A percentile compares a stretch with the other conserved stretches of the same genome.
Evolutionary conservation across 352 stramenopile genomes (phyloP).

Genomic region (Peronosclerospora sorghi): DNA sequence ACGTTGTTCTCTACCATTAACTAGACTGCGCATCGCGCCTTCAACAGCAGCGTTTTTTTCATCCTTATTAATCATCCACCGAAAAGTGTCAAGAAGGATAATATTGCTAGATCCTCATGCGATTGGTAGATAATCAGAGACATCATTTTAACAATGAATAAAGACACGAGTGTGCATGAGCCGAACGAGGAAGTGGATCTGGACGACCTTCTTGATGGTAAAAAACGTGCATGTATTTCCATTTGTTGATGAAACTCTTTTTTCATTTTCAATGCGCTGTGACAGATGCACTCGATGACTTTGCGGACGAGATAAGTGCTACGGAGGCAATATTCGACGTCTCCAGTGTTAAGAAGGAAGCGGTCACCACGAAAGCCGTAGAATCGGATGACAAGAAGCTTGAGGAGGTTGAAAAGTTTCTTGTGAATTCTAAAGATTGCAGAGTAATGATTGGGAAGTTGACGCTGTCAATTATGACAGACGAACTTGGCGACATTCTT

Average conservation of each 20-base stretch:
- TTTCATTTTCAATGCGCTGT: not conserved
- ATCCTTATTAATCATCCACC: no score
- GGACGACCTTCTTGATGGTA: conserved; percentile 73
- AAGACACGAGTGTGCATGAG: conserved; percentile 13
- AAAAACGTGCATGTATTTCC: not conserved
- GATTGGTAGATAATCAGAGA: not conserved
- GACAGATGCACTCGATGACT: conserved; percentile 76
- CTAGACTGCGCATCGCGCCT: no score
- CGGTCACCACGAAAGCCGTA: conserved; percentile 31
- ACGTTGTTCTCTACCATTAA: no score
- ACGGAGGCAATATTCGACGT: conserved; percentile 28
- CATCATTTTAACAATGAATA: conserved; percentile 6
- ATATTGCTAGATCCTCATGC: no score
- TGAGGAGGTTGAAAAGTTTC: conserved; percentile 33
- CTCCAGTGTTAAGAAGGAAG: conserved; percentile 32
- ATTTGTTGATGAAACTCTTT: not conserved
- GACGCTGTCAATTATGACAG: no score
- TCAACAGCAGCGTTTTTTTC: no score
- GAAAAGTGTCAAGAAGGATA: no score
- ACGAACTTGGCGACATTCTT: conserved; percentile 83
- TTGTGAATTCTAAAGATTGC: not conserved
- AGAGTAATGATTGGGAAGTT: no score
- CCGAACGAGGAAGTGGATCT: conserved; percentile 55
- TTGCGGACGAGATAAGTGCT: conserved; percentile 48
- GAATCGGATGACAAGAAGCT: conserved; percentile 49